Evolutionary conservation across 495 filamentous ascomycete genomes (phyloP).

Genomic region (Opeltia flavorubescens): DNA sequence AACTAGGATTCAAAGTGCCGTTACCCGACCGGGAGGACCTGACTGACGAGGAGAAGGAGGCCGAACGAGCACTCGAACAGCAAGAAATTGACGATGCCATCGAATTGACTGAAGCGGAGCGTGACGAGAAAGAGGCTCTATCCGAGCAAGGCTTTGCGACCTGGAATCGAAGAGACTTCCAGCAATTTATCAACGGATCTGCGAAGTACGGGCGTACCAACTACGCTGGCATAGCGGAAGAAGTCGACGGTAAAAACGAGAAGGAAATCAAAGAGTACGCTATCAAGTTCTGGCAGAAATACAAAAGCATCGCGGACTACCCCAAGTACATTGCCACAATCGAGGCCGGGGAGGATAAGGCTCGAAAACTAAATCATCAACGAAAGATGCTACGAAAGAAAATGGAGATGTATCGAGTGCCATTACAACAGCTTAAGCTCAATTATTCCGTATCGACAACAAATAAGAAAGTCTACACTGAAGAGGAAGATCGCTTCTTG

Average conservation of each 20-base stretch:
- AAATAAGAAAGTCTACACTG: slow-evolving; percentile 99
- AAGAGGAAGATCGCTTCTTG: slow-evolving; percentile 95
- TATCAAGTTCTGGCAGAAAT: slow-evolving; percentile 86
- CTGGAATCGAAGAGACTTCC: slow-evolving; percentile 96
- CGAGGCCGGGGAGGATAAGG: slow-evolving; percentile 80
- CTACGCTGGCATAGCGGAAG: slow-evolving; percentile 69
- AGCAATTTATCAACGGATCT: slow-evolving; percentile 90
- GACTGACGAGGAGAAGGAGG: slow-evolving; percentile 67
- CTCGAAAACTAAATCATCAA: slow-evolving; percentile 78
- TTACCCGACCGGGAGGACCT: slow-evolving; percentile 75
- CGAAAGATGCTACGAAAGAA: slow-evolving; percentile 90
- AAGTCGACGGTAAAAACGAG: slow-evolving; percentile 80
- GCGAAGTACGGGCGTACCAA: slow-evolving; percentile 81
- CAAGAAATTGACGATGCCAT: slow-evolving; percentile 83
- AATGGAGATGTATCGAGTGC: slow-evolving; percentile 88
- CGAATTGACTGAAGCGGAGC: slow-evolving; percentile 80
- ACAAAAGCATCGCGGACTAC: slow-evolving; percentile 77
- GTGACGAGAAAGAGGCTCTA: slow-evolving; percentile 64
- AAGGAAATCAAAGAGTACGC: slow-evolving; percentile 82
- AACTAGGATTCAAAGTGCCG: slow-evolving; percentile 85
- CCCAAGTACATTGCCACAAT: slow-evolving; percentile 75
- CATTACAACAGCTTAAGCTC: slow-evolving; percentile 93
- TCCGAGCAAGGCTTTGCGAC: slow-evolving; percentile 76
- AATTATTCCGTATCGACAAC: slow-evolving; percentile 98
- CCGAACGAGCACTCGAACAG: slow-evolving; percentile 77